Evolutionary conservation across 768 basidiomycete species (phyloP).

Genomic region (Auricularia sp.): DNA sequence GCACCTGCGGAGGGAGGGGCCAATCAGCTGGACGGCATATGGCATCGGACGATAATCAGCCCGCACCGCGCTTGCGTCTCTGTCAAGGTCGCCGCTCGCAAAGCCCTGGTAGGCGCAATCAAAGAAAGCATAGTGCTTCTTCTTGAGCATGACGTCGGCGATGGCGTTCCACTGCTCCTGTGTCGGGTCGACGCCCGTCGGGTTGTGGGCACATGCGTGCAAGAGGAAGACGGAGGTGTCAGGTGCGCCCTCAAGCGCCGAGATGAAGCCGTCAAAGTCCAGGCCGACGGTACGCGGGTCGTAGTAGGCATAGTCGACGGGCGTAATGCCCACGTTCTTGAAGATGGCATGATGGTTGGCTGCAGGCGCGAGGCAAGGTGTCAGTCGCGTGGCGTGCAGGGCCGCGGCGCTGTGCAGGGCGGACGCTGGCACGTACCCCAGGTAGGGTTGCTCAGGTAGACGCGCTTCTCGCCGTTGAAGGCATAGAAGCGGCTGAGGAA

Average conservation of each 20-base stretch:
- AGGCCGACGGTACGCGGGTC: constrained; percentile 83
- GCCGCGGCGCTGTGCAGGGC: constrained; percentile 2
- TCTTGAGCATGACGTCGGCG: constrained; percentile 58
- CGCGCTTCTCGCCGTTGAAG: constrained; percentile 51
- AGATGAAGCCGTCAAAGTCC: constrained; percentile 62
- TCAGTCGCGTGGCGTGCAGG: constrained; percentile 3
- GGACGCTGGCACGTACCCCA: constrained; percentile 57
- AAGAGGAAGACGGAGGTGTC: constrained; percentile 77
- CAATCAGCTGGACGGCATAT: neutral
- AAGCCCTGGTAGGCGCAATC: constrained; percentile 98
- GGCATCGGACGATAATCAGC: neutral
- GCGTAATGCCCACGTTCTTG: constrained; percentile 80
- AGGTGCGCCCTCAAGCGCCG: constrained; percentile 52
- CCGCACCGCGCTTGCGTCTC: constrained; percentile 80
- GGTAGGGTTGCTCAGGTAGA: constrained; percentile 87
- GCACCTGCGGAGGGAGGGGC: constrained; percentile 11
- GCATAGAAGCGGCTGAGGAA: constrained; percentile 80
- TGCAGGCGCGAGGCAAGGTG: constrained; percentile 18
- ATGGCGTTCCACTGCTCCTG: constrained; percentile 75
- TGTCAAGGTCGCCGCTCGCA: constrained; percentile 83
- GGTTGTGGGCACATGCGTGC: constrained; percentile 95
- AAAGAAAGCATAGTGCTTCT: constrained; percentile 82
- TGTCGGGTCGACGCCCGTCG: constrained; percentile 92
- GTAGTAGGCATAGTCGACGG: constrained; percentile 88
- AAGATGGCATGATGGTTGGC: constrained; percentile 88